These are phyloP conservation scores for Cantharellus cinnabarinus DNA, from an alignment of 768 basidiomycete genomes.

Conservation along the genomic window DNA sequence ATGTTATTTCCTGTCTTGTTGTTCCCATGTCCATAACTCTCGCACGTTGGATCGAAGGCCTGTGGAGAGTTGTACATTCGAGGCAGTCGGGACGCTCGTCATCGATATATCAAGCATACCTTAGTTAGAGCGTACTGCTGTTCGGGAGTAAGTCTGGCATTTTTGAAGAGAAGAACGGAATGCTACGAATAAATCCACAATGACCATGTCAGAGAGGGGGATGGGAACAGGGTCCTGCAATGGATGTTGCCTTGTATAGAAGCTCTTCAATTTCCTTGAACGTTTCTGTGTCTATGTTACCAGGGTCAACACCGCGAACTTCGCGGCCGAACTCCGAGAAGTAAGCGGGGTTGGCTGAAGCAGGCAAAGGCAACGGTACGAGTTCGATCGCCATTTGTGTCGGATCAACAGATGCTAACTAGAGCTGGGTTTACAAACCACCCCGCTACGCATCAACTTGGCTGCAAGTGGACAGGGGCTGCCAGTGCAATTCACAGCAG, in stretches of 20 bases:
- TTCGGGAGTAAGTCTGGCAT: constrained; percentile 49
- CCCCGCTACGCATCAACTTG: too few relatives aligned
- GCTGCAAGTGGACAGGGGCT: too few relatives aligned
- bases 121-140: constrained; percentile 74
- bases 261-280: constrained; percentile 48
- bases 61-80: constrained; percentile 13
- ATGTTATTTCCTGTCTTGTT: constrained; percentile 57
- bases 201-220: constrained; percentile 1
- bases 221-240: neutral
- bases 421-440: too few relatives aligned
- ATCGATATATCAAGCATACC: constrained; percentile 21
- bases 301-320: constrained; percentile 55
- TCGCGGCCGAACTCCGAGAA: constrained; percentile 57
- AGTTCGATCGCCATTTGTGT: constrained; percentile 27
- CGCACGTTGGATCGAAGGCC: constrained; percentile 53
- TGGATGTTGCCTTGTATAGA: constrained; percentile 48
- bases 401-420: neutral
- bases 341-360: constrained; percentile 45
- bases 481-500: too few relatives aligned
- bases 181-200: constrained; percentile 26
- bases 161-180: constrained; percentile 51
- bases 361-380: constrained; percentile 43
- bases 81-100: neutral
- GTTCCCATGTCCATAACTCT: constrained; percentile 71
- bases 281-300: constrained; percentile 33